phyloP scores from a whole-genome alignment of 257 asterid genomes.

The Solanum microdontum region DNA sequence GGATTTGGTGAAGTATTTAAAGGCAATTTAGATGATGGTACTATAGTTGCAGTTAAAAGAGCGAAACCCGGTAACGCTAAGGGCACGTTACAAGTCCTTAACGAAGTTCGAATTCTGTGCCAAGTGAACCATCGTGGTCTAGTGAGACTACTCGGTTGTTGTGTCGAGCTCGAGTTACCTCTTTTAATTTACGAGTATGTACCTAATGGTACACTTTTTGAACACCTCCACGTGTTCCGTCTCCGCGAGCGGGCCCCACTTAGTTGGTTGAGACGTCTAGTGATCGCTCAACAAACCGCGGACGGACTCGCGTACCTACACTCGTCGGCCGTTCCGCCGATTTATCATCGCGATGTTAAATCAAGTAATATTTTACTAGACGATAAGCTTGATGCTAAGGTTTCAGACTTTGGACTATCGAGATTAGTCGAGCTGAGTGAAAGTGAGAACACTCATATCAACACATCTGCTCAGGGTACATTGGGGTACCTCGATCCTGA shows the following conservation, averaged over 20 bases:
- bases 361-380: constrained; percentile 41
- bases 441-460: constrained; percentile 33
- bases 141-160: constrained; percentile 41
- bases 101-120: constrained; percentile 48
- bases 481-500: constrained; percentile 56
- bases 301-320: constrained; percentile 51
- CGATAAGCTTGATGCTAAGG: constrained; percentile 42
- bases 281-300: constrained; percentile 32
- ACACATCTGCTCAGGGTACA: constrained; percentile 57
- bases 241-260: constrained; percentile 15
- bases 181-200: constrained; percentile 38
- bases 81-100: constrained; percentile 41
- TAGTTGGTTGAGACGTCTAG: constrained; percentile 32
- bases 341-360: constrained; percentile 51
- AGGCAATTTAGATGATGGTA: constrained; percentile 43
- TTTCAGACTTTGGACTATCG: constrained; percentile 53
- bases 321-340: constrained; percentile 43
- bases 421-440: constrained; percentile 36
- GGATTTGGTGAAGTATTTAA: constrained; percentile 64
- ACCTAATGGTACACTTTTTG: constrained; percentile 41
- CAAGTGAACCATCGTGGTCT: constrained; percentile 53
- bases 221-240: constrained; percentile 30
- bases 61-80: constrained; percentile 46
- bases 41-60: constrained; percentile 38
- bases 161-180: constrained; percentile 52